A percentile compares a stretch with the other conserved stretches of the same genome.
phyloP scores from a whole-genome alignment of 306 rosid genomes.

The Malus sieversii region DNA sequence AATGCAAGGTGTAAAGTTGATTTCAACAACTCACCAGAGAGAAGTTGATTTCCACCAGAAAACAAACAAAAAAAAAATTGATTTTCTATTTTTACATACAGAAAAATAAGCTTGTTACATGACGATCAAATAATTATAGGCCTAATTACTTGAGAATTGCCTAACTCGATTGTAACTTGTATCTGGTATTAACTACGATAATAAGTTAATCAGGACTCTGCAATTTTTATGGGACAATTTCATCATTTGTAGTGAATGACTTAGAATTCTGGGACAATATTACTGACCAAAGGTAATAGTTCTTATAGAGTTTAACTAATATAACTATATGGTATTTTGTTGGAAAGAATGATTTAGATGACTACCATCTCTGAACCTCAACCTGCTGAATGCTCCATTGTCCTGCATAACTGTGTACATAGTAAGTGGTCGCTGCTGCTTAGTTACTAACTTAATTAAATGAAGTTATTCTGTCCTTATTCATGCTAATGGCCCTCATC shows the following conservation, averaged over 20 bases:
- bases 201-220: not conserved
- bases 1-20: not conserved
- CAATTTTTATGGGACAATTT: not conserved
- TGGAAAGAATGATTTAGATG: not conserved
- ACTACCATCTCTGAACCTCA: not conserved
- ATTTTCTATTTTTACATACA: not conserved
- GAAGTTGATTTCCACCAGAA: not conserved
- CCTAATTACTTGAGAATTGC: not conserved
- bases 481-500: not conserved
- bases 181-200: not conserved
- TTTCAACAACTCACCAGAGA: not conserved
- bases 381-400: not conserved
- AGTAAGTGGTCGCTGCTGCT: not conserved
- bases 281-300: not conserved
- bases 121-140: not conserved
- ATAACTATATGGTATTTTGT: not conserved
- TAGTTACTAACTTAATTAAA: not conserved
- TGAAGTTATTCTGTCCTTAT: not conserved
- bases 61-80: not conserved
- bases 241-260: not conserved
- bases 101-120: not conserved
- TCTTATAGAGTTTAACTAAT: not conserved
- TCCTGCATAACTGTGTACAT: not conserved
- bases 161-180: not conserved
- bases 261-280: not conserved